A percentile compares a stretch with the other conserved stretches of the same genome.
Conservation (phyloP, 2,329 filamentous ascomycete species). For the Lachnellula subtilissima region DNA sequence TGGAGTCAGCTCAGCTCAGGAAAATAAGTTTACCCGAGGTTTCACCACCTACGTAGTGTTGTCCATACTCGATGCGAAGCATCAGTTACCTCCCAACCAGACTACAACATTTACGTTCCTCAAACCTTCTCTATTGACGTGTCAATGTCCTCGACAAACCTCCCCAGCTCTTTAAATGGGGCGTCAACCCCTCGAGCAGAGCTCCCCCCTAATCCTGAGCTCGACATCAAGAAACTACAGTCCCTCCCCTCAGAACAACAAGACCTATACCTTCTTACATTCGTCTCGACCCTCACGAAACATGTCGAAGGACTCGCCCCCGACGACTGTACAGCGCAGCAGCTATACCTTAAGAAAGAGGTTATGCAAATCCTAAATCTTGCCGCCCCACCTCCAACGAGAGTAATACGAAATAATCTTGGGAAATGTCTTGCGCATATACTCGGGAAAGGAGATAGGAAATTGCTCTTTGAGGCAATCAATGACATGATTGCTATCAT, state of each 20-base stretch:
- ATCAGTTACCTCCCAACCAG: neutral
- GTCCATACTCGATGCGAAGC: neutral
- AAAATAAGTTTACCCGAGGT: constrained; percentile 5
- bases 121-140: constrained; percentile 7
- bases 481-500: constrained; percentile 77
- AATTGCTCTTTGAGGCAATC: constrained; percentile 88
- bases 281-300: constrained; percentile 74
- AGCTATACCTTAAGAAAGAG: constrained; percentile 89
- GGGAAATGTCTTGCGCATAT: constrained; percentile 80
- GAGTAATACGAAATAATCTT: constrained; percentile 85
- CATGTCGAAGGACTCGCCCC: constrained; percentile 70
- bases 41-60: neutral
- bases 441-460: constrained; percentile 80
- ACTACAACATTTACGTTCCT: constrained; percentile 5
- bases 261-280: constrained; percentile 87
- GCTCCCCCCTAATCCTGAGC: constrained; percentile 60
- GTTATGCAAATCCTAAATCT: constrained; percentile 89
- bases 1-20: neutral
- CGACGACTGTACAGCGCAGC: constrained; percentile 81
- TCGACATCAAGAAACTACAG: constrained; percentile 86
- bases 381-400: constrained; percentile 71
- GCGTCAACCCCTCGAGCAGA: constrained; percentile 33
- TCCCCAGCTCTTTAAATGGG: constrained; percentile 30
- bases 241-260: constrained; percentile 89
- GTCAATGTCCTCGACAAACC: constrained; percentile 31